A percentile compares a stretch with the other conserved stretches of the same genome.
Evolutionary conservation across 2,329 filamentous ascomycete species (phyloP).

Genomic region (Dactylellina leptospora): DNA sequence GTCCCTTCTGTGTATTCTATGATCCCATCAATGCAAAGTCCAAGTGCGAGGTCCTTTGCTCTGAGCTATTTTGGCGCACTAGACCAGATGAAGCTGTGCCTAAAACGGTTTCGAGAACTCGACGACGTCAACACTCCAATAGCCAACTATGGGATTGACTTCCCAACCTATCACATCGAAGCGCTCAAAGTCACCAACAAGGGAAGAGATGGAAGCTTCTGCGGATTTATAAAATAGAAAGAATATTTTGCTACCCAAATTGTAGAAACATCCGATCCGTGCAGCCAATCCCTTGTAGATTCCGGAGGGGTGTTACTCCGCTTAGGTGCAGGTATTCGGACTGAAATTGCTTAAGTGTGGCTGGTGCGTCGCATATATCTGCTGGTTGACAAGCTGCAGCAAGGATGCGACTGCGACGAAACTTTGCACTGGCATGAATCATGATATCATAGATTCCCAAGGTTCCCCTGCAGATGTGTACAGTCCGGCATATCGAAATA

Average conservation of each 20-base stretch:
- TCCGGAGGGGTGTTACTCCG: neutral
- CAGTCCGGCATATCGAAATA: too few relatives aligned
- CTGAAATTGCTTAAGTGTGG: too few relatives aligned
- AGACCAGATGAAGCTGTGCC: too few relatives aligned
- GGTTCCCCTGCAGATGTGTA: too few relatives aligned
- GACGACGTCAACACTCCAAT: slow-evolving; percentile 42
- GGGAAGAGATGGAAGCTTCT: slow-evolving; percentile 1
- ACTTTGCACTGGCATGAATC: neutral
- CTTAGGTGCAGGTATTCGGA: neutral
- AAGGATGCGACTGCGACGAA: slow-evolving; percentile 3
- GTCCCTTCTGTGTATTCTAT: neutral
- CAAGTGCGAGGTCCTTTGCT: neutral
- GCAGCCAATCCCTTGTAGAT: slow-evolving; percentile 25
- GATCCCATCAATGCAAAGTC: neutral
- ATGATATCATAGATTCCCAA: slow-evolving; percentile 54
- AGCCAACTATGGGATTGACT: neutral
- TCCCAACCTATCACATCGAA: slow-evolving; percentile 13
- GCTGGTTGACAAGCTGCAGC: neutral
- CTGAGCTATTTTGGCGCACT: too few relatives aligned
- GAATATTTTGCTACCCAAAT: too few relatives aligned
- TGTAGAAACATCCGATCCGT: slow-evolving; percentile 8
- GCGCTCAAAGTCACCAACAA: slow-evolving; percentile 1
- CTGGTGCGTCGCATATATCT: slow-evolving; percentile 20
- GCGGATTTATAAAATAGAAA: neutral
- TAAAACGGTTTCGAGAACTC: slow-evolving; percentile 31